Conservation (phyloP, 176 grass and related monocot genomes). For the Stipa capillata region DNA sequence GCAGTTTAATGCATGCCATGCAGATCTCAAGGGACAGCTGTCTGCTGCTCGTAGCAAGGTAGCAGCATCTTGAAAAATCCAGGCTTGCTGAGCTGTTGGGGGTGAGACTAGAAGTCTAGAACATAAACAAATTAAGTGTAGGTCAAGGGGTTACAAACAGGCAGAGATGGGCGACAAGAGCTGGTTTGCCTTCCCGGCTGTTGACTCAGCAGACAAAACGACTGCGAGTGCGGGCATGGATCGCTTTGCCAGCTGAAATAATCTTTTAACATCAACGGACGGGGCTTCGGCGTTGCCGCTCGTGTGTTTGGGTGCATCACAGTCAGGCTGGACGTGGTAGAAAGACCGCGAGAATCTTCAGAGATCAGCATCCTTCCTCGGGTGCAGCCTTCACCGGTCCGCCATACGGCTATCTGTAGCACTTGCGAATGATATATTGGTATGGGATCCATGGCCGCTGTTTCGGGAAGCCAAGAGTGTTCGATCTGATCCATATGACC, state of each 20-base stretch:
- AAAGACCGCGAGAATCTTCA: not conserved
- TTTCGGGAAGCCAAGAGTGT: not conserved
- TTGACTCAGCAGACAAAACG: conserved; percentile 27
- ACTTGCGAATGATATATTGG: not conserved
- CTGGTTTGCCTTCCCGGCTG: not conserved
- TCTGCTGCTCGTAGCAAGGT: not conserved
- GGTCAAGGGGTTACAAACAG: conserved; percentile 10
- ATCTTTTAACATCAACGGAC: not conserved
- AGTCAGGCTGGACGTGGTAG: not conserved
- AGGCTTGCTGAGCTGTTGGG: conserved; percentile 34
- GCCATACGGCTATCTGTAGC: not conserved
- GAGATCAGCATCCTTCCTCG: not conserved
- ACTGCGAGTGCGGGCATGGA: not conserved
- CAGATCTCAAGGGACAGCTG: conserved; percentile 32
- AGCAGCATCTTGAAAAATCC: conserved; percentile 9
- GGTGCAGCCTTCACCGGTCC: not conserved
- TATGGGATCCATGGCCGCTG: not conserved
- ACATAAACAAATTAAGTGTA: conserved; percentile 4
- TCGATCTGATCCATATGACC: not conserved
- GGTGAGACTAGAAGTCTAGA: not conserved
- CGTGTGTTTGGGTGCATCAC: not conserved
- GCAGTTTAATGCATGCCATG: not conserved
- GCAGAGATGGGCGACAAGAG: conserved; percentile 1
- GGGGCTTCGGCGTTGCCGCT: not conserved
- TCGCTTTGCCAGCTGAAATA: not conserved